Evolutionary conservation across 2,329 filamentous ascomycete genomes (phyloP), one percentile per base, ranked within the genome.

Genomic region (Pezicula neosporulosa): DNA sequence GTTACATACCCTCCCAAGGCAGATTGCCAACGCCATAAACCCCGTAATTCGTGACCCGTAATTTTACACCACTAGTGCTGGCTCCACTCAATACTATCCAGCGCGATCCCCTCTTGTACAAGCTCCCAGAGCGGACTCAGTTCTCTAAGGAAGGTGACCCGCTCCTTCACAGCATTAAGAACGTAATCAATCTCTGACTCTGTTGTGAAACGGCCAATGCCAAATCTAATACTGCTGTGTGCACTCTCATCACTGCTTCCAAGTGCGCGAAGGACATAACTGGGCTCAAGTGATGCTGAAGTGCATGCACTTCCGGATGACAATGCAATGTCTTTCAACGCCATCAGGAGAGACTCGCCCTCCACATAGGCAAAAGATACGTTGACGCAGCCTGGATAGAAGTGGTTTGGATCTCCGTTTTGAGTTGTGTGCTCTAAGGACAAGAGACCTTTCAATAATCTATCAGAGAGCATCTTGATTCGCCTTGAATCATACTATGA

Each of bases 301-400:
- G 94, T 99, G 73, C 94, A 99, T 6, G 94, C 94, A 65, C 91
- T 97, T 51, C 94, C 94, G 0, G 94, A 99, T 6, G 93, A 97
- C 35, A 99, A 77, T 0, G 94, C 94, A 70, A 99, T 97, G 62
- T 99, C 94, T 73, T 99, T 99, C 43, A 99, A 76, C 0, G 94
- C 94, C 94, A 99, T 99, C 57, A 99, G 80, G 1, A 99, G 85
- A 2, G 94, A 97, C 72, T 99, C 94, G 60, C 94, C 94, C 72
- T 99, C 94, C 4, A 99, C 91, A 65, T 99, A 99, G 33, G 94
- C 93, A 66, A 99, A 99, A 0, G 94, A 99, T 10, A 99, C 89
- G 70, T 99, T 99, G 55, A 99, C 93, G 63, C 94, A 99, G 56
- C 94, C 94, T 2, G 94, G 91, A 68, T 99, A 99, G 70, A 95